Percentiles rank a stretch among this genome's conserved stretches.
Evolutionary conservation across 495 filamentous ascomycete species (phyloP).

Genomic region (Xylaria nigripes): DNA sequence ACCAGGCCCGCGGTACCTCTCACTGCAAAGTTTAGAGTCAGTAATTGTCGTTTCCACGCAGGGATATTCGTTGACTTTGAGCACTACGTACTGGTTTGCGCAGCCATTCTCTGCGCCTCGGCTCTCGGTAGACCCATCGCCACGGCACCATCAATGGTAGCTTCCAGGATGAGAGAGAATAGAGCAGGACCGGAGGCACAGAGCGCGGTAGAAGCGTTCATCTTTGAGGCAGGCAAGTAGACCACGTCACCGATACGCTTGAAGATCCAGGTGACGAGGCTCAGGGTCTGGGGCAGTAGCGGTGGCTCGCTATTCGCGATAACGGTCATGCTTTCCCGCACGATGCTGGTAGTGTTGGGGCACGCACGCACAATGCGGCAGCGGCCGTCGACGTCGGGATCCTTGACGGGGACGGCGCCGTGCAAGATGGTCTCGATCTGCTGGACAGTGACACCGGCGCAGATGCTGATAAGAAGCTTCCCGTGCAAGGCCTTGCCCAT

Average conservation of each 20-base stretch:
- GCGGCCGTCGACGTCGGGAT: slow-evolving; percentile 29
- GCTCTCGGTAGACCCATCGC: slow-evolving; percentile 72
- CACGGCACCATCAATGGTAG: slow-evolving; percentile 68
- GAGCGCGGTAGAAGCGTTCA: slow-evolving; percentile 69
- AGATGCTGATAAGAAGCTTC: slow-evolving; percentile 77
- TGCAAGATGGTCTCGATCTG: slow-evolving; percentile 57
- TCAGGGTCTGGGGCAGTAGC: slow-evolving; percentile 38
- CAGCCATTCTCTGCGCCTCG: slow-evolving; percentile 73
- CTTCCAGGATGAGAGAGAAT: slow-evolving; percentile 69
- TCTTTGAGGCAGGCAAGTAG: slow-evolving; percentile 52
- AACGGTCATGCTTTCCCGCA: slow-evolving; percentile 76
- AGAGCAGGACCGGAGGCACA: slow-evolving; percentile 76
- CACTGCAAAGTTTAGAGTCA: slow-evolving; percentile 18
- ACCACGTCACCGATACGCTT: slow-evolving; percentile 58
- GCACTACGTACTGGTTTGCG: slow-evolving; percentile 48
- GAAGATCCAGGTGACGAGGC: slow-evolving; percentile 72
- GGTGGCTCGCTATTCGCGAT: slow-evolving; percentile 55
- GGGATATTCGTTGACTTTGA: not conserved
- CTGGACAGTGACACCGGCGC: slow-evolving; percentile 65
- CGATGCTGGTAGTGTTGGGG: slow-evolving; percentile 65
- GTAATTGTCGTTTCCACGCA: not conserved
- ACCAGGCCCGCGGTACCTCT: slow-evolving; percentile 65
- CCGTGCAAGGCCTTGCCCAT: slow-evolving; percentile 62
- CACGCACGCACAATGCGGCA: slow-evolving; percentile 65
- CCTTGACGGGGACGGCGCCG: slow-evolving; percentile 27